Evolutionary conservation across 1,139 yeast species (phyloP).

Genomic region (Arxiozyma heterogenica): DNA sequence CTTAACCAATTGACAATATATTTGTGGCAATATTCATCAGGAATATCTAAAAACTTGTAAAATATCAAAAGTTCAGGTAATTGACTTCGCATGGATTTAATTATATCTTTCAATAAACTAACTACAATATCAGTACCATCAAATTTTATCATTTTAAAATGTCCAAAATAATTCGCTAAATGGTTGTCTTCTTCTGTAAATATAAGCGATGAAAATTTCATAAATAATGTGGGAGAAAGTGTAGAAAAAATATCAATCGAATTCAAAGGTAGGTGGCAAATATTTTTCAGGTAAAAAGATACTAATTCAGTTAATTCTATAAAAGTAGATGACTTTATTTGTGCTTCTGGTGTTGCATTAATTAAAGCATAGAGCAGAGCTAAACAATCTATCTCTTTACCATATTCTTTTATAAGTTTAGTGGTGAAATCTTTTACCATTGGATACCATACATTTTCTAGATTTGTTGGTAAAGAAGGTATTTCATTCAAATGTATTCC

Average conservation of each 20-base stretch:
- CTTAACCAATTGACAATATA: slow-evolving; percentile 23
- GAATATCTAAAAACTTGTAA: slow-evolving; percentile 12
- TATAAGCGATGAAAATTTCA: slow-evolving; percentile 1
- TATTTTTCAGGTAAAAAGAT: not conserved
- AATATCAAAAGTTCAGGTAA: slow-evolving; percentile 15
- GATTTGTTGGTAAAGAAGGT: not conserved
- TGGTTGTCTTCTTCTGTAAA: not conserved
- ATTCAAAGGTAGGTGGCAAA: not conserved
- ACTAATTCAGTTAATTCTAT: not conserved
- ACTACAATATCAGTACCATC: slow-evolving; percentile 3
- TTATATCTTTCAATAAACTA: slow-evolving; percentile 12
- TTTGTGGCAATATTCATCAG: slow-evolving; percentile 8
- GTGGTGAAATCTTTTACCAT: not conserved
- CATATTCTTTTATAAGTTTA: not conserved
- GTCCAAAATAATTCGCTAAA: not conserved
- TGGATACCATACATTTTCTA: not conserved
- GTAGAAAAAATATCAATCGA: not conserved
- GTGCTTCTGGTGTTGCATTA: not conserved
- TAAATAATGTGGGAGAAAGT: not conserved
- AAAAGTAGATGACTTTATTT: not conserved
- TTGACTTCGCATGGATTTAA: slow-evolving; percentile 7
- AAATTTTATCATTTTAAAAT: not conserved
- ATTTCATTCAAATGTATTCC: slow-evolving; percentile 5
- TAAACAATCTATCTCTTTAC: not conserved
- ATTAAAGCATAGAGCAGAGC: not conserved